phyloP scores from a whole-genome alignment of 1,284 basidiomycete genomes.

The Microbotryum lychnidis-dioicae region DNA sequence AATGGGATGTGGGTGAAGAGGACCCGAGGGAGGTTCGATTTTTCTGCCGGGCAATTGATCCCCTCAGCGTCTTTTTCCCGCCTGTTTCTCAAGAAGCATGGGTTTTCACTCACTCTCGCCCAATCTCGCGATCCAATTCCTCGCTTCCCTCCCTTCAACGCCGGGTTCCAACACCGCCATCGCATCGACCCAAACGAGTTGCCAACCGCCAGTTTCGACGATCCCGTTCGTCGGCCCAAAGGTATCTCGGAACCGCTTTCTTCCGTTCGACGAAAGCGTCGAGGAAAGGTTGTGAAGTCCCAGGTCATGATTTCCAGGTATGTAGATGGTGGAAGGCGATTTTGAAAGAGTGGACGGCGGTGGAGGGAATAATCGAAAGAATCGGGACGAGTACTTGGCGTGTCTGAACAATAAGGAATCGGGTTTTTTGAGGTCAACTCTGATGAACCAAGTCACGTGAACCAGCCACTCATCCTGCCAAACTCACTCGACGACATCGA shows the following conservation, averaged over 20 bases:
- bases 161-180: conserved; percentile 34
- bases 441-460: too few relatives aligned
- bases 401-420: conserved; percentile 19
- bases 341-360: conserved; percentile 49
- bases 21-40: conserved; percentile 47
- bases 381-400: conserved; percentile 24
- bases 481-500: conserved; percentile 59
- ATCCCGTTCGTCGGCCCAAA: conserved; percentile 59
- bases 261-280: conserved; percentile 44
- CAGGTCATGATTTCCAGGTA: conserved; percentile 82
- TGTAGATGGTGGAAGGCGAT: conserved; percentile 51
- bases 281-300: conserved; percentile 45
- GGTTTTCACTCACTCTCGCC: conserved; percentile 6
- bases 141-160: conserved; percentile 16
- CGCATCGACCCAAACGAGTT: conserved; percentile 36
- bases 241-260: conserved; percentile 55
- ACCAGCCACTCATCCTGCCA: too few relatives aligned
- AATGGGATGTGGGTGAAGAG: conserved; percentile 77
- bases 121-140: conserved; percentile 17
- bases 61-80: neutral
- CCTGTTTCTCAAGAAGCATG: neutral
- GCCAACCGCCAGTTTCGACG: conserved; percentile 58
- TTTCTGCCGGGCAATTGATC: too few relatives aligned
- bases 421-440: too few relatives aligned
- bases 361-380: neutral